Evolutionary conservation across 805 yeast species (phyloP), one percentile per base, ranked within the genome.

Genomic region (Metschnikowia chrysomelidarum): DNA sequence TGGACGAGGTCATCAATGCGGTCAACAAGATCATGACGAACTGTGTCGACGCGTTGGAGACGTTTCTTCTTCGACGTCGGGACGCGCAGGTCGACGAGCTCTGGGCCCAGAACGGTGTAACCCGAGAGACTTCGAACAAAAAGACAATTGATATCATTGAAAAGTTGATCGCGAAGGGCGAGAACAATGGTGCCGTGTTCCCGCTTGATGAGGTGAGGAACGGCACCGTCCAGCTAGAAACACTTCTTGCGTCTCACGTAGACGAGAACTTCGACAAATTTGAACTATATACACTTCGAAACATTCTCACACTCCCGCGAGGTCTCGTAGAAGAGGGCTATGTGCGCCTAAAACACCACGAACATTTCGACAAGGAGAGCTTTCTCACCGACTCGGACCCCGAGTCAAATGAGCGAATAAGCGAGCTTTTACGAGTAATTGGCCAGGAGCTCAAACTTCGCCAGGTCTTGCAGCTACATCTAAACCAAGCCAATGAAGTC

Each of bases 1-100:
- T 89, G 5, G 97, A 89, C 50, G 95, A 87, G 51, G 81, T 89
- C 9, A 86, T 88, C 48, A 87, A 88, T 57, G 85, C 87, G 1
- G 93, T 87, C 16, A 88, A 88, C 52, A 87, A 80, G 33, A 76
- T 87, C 18, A 74, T 87, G 79, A 83, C 84, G 60, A 80, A 82
- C 47, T 84, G 95, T 52, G 80, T 89, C 0, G 76, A 75, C 30
- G 94, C 87, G 1, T 73, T 89, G 61, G 94, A 86, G 54, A 70
- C 70, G 19, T 82, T 80, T 45, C 60, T 89, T 17, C 49, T 44
- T 19, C 38, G 51, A 51, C 31, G 53, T 44, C 32, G 48, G 35
- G 24, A 56, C 39, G 14, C 34, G 5, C 49, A 46, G 26, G 34
- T 46, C 6, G 40, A 19, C 44, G 49, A 32, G 46, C 56, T 30